These are phyloP conservation scores for Casuarina equisetifolia DNA, from an alignment of 306 rosid species.

Conservation along the genomic window DNA sequence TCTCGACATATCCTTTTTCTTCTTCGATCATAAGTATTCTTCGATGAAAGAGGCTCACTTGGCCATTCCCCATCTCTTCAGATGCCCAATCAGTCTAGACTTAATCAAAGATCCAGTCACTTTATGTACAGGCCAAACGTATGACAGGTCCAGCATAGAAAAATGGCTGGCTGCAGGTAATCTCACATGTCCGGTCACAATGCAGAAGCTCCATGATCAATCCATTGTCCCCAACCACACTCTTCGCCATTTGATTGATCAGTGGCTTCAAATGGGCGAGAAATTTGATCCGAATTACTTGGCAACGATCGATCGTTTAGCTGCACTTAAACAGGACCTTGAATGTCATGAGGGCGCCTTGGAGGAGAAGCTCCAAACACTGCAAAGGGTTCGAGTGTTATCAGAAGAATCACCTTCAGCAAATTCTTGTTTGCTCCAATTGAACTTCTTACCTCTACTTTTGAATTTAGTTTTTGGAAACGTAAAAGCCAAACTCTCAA, in stretches of 20 bases:
- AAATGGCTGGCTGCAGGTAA: conserved; percentile 76
- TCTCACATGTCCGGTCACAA: conserved; percentile 91
- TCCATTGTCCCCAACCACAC: conserved; percentile 81
- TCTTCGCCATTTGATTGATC: conserved; percentile 69
- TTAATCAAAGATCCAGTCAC: conserved; percentile 84
- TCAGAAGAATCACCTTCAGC: conserved; percentile 43
- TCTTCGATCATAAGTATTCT: conserved; percentile 25
- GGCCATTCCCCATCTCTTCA: conserved; percentile 65
- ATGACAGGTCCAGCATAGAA: conserved; percentile 77
- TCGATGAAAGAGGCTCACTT: conserved; percentile 54
- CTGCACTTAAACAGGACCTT: conserved; percentile 49
- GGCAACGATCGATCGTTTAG: conserved; percentile 41
- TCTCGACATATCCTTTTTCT: background rate
- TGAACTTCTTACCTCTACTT: conserved; percentile 69
- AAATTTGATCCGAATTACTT: conserved; percentile 40
- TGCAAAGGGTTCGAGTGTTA: conserved; percentile 40
- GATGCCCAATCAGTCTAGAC: conserved; percentile 85
- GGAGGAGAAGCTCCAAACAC: conserved; percentile 50
- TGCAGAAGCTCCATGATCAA: conserved; percentile 79
- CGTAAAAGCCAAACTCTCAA: conserved; percentile 27
- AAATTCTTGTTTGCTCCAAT: conserved; percentile 50
- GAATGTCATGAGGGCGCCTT: conserved; percentile 42
- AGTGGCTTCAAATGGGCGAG: conserved; percentile 57
- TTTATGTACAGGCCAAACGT: conserved; percentile 83
- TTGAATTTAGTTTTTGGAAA: conserved; percentile 53